These are phyloP conservation scores for Parietichytrium sp. DNA, from an alignment of 108 stramenopile genomes.

Conservation along the genomic window DNA sequence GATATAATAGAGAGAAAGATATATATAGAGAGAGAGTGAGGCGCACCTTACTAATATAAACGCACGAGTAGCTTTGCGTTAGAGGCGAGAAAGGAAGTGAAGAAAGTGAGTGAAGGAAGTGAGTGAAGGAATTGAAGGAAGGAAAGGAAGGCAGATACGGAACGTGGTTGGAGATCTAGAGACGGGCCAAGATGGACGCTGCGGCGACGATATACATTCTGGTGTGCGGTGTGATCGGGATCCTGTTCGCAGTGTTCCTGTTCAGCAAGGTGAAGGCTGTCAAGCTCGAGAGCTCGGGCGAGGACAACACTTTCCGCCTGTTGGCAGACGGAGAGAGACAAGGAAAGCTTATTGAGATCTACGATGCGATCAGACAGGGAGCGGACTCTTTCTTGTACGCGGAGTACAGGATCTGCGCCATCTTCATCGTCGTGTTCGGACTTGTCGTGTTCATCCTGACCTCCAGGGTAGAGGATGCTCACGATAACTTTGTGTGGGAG, in stretches of 20 bases:
- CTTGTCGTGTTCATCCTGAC: constrained; percentile 69
- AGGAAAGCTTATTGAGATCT: constrained; percentile 63
- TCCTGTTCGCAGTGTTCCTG: constrained; percentile 6
- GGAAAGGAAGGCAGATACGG: no score
- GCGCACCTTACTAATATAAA: no score
- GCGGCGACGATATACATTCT: neutral
- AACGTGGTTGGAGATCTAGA: no score
- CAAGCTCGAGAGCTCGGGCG: neutral
- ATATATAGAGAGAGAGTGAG: no score
- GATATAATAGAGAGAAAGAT: no score
- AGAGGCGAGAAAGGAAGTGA: no score
- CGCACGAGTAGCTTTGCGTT: no score
- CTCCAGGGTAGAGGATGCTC: neutral
- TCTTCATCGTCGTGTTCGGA: constrained; percentile 84
- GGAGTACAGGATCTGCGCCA: constrained; percentile 86
- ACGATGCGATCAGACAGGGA: constrained; percentile 88
- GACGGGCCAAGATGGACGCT: no score
- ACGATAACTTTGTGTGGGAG: no score
- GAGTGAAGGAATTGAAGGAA: no score
- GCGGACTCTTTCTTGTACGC: constrained; percentile 88
- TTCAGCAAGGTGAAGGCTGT: constrained; percentile 3
- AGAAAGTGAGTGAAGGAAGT: no score
- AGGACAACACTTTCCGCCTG: constrained; percentile 38
- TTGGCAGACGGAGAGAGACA: neutral
- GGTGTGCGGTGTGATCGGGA: neutral